phyloP scores from a whole-genome alignment of 2,329 filamentous ascomycete species.

The Diaporthe nobilis region DNA sequence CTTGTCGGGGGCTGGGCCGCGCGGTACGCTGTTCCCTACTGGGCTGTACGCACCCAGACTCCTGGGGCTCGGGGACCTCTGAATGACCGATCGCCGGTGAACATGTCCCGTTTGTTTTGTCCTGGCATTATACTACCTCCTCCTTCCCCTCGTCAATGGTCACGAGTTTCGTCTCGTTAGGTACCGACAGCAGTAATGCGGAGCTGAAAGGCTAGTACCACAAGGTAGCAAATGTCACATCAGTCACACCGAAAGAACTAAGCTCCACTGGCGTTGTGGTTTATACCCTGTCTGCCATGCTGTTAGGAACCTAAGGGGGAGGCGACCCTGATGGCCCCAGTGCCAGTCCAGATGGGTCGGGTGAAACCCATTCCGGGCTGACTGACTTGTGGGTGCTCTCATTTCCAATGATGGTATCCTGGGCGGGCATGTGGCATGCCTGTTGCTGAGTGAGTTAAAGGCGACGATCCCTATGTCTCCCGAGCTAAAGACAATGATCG shows the following conservation, averaged over 20 bases:
- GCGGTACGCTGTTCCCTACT: not conserved
- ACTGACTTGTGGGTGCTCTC: not conserved
- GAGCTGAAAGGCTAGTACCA: not conserved
- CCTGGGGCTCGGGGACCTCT: conserved; percentile 6
- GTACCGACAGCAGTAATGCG: not conserved
- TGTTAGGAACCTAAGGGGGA: not conserved
- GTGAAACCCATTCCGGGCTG: conserved; percentile 17
- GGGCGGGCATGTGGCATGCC: conserved; percentile 16
- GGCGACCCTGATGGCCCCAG: not conserved
- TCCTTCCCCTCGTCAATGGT: not conserved
- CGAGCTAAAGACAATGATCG: conserved; percentile 1
- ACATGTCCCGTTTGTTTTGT: not conserved
- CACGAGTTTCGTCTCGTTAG: not conserved
- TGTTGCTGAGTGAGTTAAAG: conserved; percentile 14
- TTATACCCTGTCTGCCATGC: not conserved
- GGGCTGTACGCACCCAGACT: not conserved
- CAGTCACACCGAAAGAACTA: conserved; percentile 13
- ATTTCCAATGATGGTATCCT: conserved; percentile 10
- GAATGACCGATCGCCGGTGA: conserved; percentile 14
- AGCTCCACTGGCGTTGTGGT: not conserved
- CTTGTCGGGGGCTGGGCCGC: not conserved
- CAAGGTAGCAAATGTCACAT: not conserved
- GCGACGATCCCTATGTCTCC: conserved; percentile 22
- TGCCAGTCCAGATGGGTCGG: not conserved
- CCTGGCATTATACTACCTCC: not conserved